Base-by-base conservation (phyloP, 1,284 basidiomycete species). In the Agaricales sp. region DNA sequence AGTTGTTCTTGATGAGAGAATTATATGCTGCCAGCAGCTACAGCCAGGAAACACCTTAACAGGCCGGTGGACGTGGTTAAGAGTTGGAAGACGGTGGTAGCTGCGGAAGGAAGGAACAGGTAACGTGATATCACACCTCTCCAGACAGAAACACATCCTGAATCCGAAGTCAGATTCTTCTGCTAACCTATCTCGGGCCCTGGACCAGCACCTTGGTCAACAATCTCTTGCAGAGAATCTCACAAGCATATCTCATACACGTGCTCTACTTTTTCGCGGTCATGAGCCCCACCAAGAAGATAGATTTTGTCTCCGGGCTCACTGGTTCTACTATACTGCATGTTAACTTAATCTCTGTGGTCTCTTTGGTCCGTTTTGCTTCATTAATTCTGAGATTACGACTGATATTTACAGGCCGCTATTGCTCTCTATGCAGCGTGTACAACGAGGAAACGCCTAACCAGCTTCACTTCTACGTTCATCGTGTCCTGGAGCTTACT, bases 301-400 rank as follows among this genome's bases (percentile, higher is more conserved):
- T 94, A 69, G 82, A 80, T 0, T 98, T 93, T 60, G 87, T 94
- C 44, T 83, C 90, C 14, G 81, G 83, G 43, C 80, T 78, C 64
- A 78, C 75, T 2, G 94, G 94, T 1, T 87, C 87, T 0, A 80
- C 81, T 3, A 71, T 96, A 8, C 66, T 65, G 2, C 81, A 86
- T 59, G 73, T 96, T 59, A 92, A 93, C 61, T 56, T 78, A 41
- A 68, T 95, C 25, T 89, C 82, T 19, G 59, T 77, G 3, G 81
- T 82, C 3, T 83, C 84, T 2, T 60, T 92, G 61, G 88, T 92
- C 43, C 49, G 18, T 41, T 50, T 46, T 14, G 26, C 50, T 49
- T 39, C 22, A 25, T 46, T 13, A n/a, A 20, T 35, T 37, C 38
- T 35, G 16, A 52, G 23, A 50, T 60, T 22, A 45, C 59, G 57